These are phyloP conservation scores for Alternaria viburni DNA, from an alignment of 2,329 filamentous ascomycete species.

Conservation along the genomic window DNA sequence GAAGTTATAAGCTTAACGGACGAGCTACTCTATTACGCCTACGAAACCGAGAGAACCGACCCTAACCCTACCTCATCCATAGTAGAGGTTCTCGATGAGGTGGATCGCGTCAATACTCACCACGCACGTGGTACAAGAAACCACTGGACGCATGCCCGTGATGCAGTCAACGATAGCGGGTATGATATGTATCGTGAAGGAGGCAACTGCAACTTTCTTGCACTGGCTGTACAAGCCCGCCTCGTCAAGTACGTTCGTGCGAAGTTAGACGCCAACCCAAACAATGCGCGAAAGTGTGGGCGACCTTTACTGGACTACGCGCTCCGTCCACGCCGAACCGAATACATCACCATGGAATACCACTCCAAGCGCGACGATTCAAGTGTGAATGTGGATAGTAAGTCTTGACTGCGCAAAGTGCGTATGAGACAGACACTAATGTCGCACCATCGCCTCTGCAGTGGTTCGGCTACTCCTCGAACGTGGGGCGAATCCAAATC, in stretches of 20 bases:
- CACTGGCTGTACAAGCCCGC: conserved; percentile 9
- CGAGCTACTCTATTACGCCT: conserved; percentile 16
- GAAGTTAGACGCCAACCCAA: conserved; percentile 7
- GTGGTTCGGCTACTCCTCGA: conserved; percentile 15
- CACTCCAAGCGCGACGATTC: conserved; percentile 12
- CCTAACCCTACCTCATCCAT: not conserved
- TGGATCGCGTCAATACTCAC: conserved; percentile 16
- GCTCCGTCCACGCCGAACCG: conserved; percentile 5
- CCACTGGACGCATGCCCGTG: conserved; percentile 18
- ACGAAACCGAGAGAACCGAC: conserved; percentile 6
- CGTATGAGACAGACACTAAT: not conserved
- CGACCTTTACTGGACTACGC: conserved; percentile 23
- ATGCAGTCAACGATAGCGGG: not conserved
- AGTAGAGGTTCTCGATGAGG: conserved; percentile 6
- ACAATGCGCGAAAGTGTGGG: not conserved
- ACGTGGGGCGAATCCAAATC: conserved; percentile 16
- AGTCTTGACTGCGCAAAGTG: not conserved
- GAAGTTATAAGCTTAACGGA: conserved; percentile 2
- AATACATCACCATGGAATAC: conserved; percentile 7
- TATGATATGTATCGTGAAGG: conserved; percentile 2
- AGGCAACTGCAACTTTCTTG: conserved; percentile 14
- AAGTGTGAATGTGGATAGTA: conserved; percentile 7
- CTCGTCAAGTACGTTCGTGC: conserved; percentile 15
- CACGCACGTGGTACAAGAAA: not conserved
- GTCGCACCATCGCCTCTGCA: not conserved